Base-by-base conservation (phyloP, 108 stramenopile species). In the Bacterosira constricta region DNA sequence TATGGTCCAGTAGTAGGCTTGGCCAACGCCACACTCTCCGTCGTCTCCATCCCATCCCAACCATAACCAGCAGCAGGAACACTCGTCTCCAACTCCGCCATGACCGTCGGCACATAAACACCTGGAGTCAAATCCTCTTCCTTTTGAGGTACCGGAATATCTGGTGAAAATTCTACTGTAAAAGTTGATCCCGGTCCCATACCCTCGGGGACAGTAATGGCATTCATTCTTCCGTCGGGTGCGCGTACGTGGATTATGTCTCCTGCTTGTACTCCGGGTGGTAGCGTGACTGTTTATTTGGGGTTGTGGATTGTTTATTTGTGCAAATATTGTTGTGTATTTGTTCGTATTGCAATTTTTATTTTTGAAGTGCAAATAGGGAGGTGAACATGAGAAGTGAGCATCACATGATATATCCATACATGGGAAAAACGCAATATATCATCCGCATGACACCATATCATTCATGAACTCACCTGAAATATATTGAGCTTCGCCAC, bases 111-210 rank as follows among this genome's bases (percentile, higher is more conserved):
- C 12, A 79, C 78, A 49, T 66, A 79, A 44, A 72, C 65, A 30
- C 78, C 78, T 6, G 78, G 78, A 6, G 71, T 50, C 58, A 79
- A 49, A n/a, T 71, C 66, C 44, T 66, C 71, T 49, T 78, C 66
- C 27, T 39, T 17, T 3, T 65, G 56, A 12, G 75, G 68, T 23
- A 78, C 50, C 29, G 86, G 75, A 2, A 64, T 15, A 50, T 67
- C 79, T n/a, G 21, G 66, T 6, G 87, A 75, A 79, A 94, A 94
- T 66, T 94, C 90, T 1, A 94, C 93, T 2, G 93, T 94, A 73
- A 94, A 94, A 1, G 87, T 90, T 0, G 85, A 84, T 23, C 93
- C 90, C n/a, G 90, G 85, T 45, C 87, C 85, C 76, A 94, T 88
- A 18, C 93, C 93, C 25, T 42, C 65, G 13, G 90, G 93, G 9